Conservation (phyloP, 306 rosid genomes). For the Hippophae tibetana region DNA sequence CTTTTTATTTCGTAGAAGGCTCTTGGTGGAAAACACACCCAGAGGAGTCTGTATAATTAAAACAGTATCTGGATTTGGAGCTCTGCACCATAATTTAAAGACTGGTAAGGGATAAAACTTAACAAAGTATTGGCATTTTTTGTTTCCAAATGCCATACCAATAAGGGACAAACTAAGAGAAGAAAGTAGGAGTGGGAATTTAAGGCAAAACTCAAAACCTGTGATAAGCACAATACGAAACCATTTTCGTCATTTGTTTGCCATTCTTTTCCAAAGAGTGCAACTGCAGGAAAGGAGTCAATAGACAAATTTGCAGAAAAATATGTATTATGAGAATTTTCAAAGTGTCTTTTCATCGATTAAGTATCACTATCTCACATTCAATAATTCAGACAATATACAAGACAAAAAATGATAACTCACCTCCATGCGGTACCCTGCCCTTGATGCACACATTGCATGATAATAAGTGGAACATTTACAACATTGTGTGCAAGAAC, state of each 20-base stretch:
- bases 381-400: no score
- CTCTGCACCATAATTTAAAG: conserved; percentile 43
- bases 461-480: conserved; percentile 98
- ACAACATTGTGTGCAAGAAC: conserved; percentile 98
- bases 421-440: conserved; percentile 99
- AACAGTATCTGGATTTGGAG: conserved; percentile 96
- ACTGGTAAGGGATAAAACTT: background rate
- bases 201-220: conserved; percentile 37
- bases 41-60: conserved; percentile 85
- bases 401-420: conserved; percentile 6
- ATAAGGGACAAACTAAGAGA: background rate
- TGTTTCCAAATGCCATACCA: background rate
- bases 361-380: no score
- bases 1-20: conserved; percentile 78
- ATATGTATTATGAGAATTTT: no score
- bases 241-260: conserved; percentile 80
- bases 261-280: conserved; percentile 93
- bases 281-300: conserved; percentile 39
- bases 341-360: no score
- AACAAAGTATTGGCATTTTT: background rate
- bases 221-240: conserved; percentile 96
- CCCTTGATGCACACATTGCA: conserved; percentile 99
- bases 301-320: no score
- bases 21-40: conserved; percentile 87
- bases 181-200: conserved; percentile 1